Conservation (phyloP, 371 early-diverging fungal species). For the Choanephora cucurbitarum region DNA sequence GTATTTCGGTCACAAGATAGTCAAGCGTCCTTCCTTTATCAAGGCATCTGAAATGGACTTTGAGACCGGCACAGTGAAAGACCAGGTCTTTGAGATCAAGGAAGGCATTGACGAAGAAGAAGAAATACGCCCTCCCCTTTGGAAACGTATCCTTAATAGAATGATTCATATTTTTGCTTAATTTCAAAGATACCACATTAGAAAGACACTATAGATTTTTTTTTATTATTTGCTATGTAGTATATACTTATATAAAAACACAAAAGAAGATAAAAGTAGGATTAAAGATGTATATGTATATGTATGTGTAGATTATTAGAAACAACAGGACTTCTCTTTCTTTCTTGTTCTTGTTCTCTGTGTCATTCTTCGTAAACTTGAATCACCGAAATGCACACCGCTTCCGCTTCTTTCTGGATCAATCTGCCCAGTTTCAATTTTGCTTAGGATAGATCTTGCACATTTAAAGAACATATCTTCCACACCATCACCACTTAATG, state of each 20-base stretch:
- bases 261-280: too few relatives aligned
- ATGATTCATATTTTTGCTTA: slow-evolving; percentile 21
- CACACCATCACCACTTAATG: slow-evolving; percentile 61
- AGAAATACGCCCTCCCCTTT: slow-evolving; percentile 13
- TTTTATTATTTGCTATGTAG: too few relatives aligned
- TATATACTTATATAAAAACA: too few relatives aligned
- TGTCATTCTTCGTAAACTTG: slow-evolving; percentile 61
- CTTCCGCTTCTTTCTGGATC: slow-evolving; percentile 66
- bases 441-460: slow-evolving; percentile 60
- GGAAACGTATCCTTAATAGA: slow-evolving; percentile 22
- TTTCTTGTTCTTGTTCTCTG: slow-evolving; percentile 57
- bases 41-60: slow-evolving; percentile 37
- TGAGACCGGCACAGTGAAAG: slow-evolving; percentile 31
- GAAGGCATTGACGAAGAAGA: slow-evolving; percentile 16
- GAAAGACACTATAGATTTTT: too few relatives aligned
- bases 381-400: slow-evolving; percentile 66
- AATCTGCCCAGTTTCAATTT: slow-evolving; percentile 66
- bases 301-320: slow-evolving; percentile 20
- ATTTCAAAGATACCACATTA: background rate
- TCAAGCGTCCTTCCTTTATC: slow-evolving; percentile 24
- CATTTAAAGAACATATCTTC: slow-evolving; percentile 66
- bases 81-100: slow-evolving; percentile 13
- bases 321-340: slow-evolving; percentile 61
- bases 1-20: slow-evolving; percentile 52
- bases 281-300: too few relatives aligned